These are phyloP conservation scores for Perilla frutescens DNA, from an alignment of 257 asterid genomes.

Conservation along the genomic window DNA sequence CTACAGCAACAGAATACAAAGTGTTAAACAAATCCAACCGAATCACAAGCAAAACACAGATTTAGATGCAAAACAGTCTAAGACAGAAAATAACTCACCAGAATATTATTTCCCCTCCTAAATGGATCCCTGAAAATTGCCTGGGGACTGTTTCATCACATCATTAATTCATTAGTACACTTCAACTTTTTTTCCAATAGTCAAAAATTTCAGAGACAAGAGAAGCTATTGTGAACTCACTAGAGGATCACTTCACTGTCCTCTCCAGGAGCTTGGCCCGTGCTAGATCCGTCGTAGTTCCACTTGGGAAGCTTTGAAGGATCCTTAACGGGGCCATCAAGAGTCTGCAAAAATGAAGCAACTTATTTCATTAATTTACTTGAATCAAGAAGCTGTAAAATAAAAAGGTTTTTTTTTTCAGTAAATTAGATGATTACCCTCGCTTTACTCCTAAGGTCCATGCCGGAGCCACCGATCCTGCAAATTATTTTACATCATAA, in stretches of 20 bases:
- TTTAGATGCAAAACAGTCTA: not conserved
- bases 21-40: slow-evolving; percentile 3
- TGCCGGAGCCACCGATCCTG: slow-evolving; percentile 96
- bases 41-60: not conserved
- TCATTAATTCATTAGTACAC: not conserved
- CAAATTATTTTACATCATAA: not conserved
- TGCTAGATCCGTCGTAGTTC: slow-evolving; percentile 95
- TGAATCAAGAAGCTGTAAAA: not conserved
- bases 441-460: slow-evolving; percentile 92
- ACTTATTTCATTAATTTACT: not conserved
- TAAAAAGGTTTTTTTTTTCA: not conserved
- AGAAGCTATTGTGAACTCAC: slow-evolving; percentile 45
- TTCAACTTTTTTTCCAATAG: not conserved
- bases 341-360: slow-evolving; percentile 54
- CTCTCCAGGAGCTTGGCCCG: slow-evolving; percentile 91
- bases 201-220: not conserved
- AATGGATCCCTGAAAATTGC: slow-evolving; percentile 90
- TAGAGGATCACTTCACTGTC: slow-evolving; percentile 93
- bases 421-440: slow-evolving; percentile 54
- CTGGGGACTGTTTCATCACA: slow-evolving; percentile 66
- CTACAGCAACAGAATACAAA: slow-evolving; percentile 34
- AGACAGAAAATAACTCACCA: slow-evolving; percentile 50
- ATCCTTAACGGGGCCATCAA: slow-evolving; percentile 62
- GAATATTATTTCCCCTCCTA: slow-evolving; percentile 77
- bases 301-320: slow-evolving; percentile 86